These are phyloP conservation scores for Claviceps humidiphila DNA, from an alignment of 2,329 filamentous ascomycete genomes.

Conservation along the genomic window DNA sequence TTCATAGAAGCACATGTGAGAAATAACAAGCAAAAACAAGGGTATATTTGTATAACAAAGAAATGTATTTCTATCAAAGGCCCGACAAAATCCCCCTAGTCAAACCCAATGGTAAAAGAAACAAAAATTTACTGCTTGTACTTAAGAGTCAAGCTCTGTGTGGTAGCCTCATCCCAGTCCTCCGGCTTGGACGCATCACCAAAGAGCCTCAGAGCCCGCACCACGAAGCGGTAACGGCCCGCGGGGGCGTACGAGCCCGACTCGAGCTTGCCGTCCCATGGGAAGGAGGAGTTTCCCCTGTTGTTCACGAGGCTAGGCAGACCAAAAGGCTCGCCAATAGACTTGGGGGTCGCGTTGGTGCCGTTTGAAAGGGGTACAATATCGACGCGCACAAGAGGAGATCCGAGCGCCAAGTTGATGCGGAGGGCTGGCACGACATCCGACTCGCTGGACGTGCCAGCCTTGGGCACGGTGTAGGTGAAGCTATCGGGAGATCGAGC, in stretches of 20 bases:
- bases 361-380: constrained; percentile 20
- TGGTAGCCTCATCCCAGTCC: constrained; percentile 32
- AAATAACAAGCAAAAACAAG: too few relatives aligned
- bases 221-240: constrained; percentile 33
- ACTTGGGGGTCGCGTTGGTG: constrained; percentile 23
- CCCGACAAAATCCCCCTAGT: not conserved
- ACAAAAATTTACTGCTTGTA: constrained; percentile 16
- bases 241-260: constrained; percentile 31
- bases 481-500: constrained; percentile 16
- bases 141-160: constrained; percentile 28
- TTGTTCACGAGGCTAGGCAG: constrained; percentile 22
- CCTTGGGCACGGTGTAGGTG: constrained; percentile 26
- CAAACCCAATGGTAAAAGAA: not conserved
- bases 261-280: constrained; percentile 31
- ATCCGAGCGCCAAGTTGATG: constrained; percentile 29
- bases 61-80: too few relatives aligned
- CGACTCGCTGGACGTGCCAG: constrained; percentile 17
- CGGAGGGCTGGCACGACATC: not conserved
- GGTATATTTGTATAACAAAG: too few relatives aligned
- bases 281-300: constrained; percentile 1
- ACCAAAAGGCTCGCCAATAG: constrained; percentile 24
- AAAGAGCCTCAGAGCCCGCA: constrained; percentile 34
- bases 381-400: constrained; percentile 27
- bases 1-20: too few relatives aligned
- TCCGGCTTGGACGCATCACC: constrained; percentile 26